Base-by-base conservation (phyloP, 2,329 filamentous ascomycete genomes). In the Penicillium sclerotigenum region DNA sequence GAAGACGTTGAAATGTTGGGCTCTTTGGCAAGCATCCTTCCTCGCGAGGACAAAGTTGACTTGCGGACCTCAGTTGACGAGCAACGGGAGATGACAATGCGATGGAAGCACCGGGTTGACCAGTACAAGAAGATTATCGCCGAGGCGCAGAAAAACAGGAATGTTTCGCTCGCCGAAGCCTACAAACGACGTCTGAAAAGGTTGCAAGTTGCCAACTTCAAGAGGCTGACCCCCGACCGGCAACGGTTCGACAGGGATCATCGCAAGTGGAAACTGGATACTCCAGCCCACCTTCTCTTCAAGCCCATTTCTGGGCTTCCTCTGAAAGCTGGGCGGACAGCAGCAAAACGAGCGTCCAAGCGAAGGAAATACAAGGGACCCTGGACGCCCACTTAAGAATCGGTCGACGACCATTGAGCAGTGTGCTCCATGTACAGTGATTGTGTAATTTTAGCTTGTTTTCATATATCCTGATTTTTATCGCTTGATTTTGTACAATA, bases 11-110 rank as follows among this genome's bases (percentile, higher is more conserved):
- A 28, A 9, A 8, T 28, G 1, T 8, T 41, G n/a, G 18, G 22
- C 5, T 10, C 33, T 8, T 41, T 50, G 3, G 20, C 41, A 14
- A 48, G 45, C 24, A 22, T 56, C 11, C 43, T 62, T 18, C 41
- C 60, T 18, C 47, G 22, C n/a, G 45, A 50, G 14, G 58, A 62
- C 33, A 45, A 43, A 34, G 28, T 59, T 9, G 56, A 57, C 18
- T 31, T 56, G 13, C 56, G 61, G n/a, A 37, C 5, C 14, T 6
- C 29, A 10, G 7, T 47, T 37, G 6, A 34, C n/a, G 41, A 56
- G 13, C 14, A 34, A 2, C 2, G 9, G 8, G 7, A 24, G 5
- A 3, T 38, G 14, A 38, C 52, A 20, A 13, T 1, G 9, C 18
- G 5, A 1, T 54, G 52, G 52, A n/a, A 16, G 38, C 24, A 7